These are phyloP conservation scores for Penicillium pancosmium DNA, from an alignment of 495 filamentous ascomycete species.

Conservation along the genomic window DNA sequence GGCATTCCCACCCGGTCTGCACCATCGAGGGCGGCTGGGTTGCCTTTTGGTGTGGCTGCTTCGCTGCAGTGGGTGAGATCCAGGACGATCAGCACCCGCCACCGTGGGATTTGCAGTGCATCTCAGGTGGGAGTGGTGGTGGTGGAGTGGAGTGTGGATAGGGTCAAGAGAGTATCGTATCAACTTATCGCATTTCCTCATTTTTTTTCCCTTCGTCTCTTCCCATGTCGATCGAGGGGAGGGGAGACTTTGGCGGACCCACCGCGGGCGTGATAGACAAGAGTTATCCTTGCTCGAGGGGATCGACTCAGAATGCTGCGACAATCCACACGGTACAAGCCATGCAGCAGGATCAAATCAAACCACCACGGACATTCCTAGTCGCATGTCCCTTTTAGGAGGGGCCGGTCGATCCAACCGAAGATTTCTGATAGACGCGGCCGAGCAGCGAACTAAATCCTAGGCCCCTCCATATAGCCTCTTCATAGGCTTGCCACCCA, in stretches of 20 bases:
- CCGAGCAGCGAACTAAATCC: slow-evolving; percentile 2
- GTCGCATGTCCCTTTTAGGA: neutral
- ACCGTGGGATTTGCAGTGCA: slow-evolving; percentile 4
- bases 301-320: slow-evolving; percentile 29
- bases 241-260: slow-evolving; percentile 11
- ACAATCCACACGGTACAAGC: slow-evolving; percentile 9
- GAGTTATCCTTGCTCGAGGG: slow-evolving; percentile 11
- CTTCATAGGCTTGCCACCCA: slow-evolving; percentile 16
- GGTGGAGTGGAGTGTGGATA: neutral
- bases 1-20: slow-evolving; percentile 32
- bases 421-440: slow-evolving; percentile 20
- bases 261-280: slow-evolving; percentile 14
- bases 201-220: neutral
- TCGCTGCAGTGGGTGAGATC: neutral
- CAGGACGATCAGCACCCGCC: slow-evolving; percentile 8
- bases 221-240: slow-evolving; percentile 5
- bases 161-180: neutral
- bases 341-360: slow-evolving; percentile 15
- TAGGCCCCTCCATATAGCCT: slow-evolving; percentile 14
- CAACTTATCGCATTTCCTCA: neutral
- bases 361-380: slow-evolving; percentile 12
- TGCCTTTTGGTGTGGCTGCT: slow-evolving; percentile 20
- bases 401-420: slow-evolving; percentile 21
- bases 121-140: neutral
- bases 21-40: slow-evolving; percentile 15